Percentiles rank a stretch among this genome's conserved stretches.
These are phyloP conservation scores for Fusarium sublunatum DNA, from an alignment of 2,329 filamentous ascomycete genomes.

Conservation along the genomic window DNA sequence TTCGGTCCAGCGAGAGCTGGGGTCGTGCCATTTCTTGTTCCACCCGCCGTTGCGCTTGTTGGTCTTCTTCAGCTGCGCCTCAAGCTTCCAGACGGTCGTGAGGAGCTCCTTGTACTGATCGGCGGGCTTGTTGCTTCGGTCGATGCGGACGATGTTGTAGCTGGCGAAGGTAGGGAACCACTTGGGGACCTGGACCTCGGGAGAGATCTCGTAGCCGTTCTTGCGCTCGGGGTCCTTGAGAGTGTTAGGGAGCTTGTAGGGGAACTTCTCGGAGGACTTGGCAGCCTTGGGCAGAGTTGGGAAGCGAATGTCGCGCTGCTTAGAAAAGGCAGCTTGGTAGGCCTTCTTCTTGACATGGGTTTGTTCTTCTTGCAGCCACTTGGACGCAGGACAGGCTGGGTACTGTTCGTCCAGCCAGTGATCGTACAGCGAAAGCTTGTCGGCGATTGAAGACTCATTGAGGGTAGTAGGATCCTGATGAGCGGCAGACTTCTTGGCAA, in stretches of 20 bases:
- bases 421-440: conserved; percentile 7
- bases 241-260: conserved; percentile 12
- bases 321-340: conserved; percentile 11
- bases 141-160: conserved; percentile 25
- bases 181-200: conserved; percentile 20
- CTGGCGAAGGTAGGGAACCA: conserved; percentile 36
- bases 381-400: conserved; percentile 5
- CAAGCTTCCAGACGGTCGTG: conserved; percentile 31
- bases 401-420: conserved; percentile 13
- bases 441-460: neutral
- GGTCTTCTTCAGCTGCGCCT: conserved; percentile 20
- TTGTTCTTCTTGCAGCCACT: conserved; percentile 12
- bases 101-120: conserved; percentile 37
- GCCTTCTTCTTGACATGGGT: conserved; percentile 16
- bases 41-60: conserved; percentile 14
- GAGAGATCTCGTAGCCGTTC: conserved; percentile 10
- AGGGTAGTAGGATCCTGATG: neutral
- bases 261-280: neutral
- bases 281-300: neutral
- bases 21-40: conserved; percentile 41
- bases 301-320: conserved; percentile 21
- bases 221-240: neutral
- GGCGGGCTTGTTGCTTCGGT: neutral
- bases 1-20: conserved; percentile 29
- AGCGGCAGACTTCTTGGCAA: too few species aligned